Base-by-base conservation (phyloP, 345 rosid species). In the Euphorbia tirucalli region DNA sequence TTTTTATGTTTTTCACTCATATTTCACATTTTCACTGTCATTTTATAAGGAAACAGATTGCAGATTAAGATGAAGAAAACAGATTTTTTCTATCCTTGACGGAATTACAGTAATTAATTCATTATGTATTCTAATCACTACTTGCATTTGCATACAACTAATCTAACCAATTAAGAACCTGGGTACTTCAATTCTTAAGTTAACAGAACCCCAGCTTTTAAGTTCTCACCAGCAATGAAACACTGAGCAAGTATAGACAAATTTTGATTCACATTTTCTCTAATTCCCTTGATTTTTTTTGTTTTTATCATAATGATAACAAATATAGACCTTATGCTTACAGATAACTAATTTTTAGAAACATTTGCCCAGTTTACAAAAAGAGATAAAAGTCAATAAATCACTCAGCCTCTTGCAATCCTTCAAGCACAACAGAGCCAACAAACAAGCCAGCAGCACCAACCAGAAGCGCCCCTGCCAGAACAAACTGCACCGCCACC, bases 361-460 rank as follows among this genome's bases (percentile, higher is more conserved):
- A 46, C 16, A 11, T 46, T 15, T 3, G 11, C 52, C 18, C 52
- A 46, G 52, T 46, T 46, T 16, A 46, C 52, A 48, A 61, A 37
- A 14, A 61, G 60, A 68, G 44, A n/a, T 48, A 63, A 41, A 37
- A 32, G 0, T 7, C 7, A 7, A 11, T 87, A 79, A 7, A 11
- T 87, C 80, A 92, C 49, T 94, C 98, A 55, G 95, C 95, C 78
- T 90, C 98, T 79, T 94, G 96, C 73, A 94, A 73, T 43, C 92
- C 97, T 46, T 75, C 95, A 65, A 94, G 82, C 72, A 94, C 83
- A 73, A 88, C 78, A 15, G 98, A 87, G 11, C 95, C 97, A 55
- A 92, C 85, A 70, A 87, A 62, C 87, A 94, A 82, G 28, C 91
- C 96, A 76, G 79, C 89, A 1, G 83, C 99, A 54, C 90, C 91